A percentile compares a stretch with the other conserved stretches of the same genome.
phyloP scores from a whole-genome alignment of 768 basidiomycete genomes.

The Phaeotremella fagi region DNA sequence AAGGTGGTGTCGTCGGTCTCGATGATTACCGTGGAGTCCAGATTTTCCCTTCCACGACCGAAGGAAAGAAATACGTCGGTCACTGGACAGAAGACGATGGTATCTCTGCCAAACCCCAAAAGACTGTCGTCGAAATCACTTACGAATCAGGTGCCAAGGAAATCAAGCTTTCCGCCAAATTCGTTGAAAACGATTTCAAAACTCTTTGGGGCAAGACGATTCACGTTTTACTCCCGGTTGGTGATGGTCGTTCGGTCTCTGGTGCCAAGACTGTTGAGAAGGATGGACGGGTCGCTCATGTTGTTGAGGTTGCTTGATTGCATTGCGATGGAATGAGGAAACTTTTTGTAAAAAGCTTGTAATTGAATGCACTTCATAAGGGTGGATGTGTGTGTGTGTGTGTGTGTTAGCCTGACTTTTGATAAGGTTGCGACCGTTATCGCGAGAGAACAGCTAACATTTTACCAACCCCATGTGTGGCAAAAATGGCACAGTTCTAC shows the following conservation, averaged over 20 bases:
- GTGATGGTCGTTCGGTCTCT: conserved; percentile 33
- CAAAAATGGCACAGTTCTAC: no score
- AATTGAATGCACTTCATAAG: no score
- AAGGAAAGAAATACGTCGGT: conserved; percentile 10
- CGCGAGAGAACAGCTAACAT: no score
- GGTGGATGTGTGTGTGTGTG: no score
- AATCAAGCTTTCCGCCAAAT: conserved; percentile 28
- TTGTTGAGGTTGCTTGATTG: conserved; percentile 2
- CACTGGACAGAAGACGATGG: conserved; percentile 49
- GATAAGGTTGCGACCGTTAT: no score
- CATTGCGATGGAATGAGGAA: not conserved
- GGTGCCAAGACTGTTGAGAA: conserved; percentile 20
- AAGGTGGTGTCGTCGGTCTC: conserved; percentile 43
- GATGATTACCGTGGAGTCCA: conserved; percentile 47
- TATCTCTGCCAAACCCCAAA: conserved; percentile 29
- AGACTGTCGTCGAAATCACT: conserved; percentile 26
- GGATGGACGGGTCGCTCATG: conserved; percentile 18
- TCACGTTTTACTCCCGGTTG: conserved; percentile 33
- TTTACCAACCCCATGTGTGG: no score
- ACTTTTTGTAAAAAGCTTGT: not conserved
- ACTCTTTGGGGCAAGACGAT: conserved; percentile 36
- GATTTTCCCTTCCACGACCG: conserved; percentile 38
- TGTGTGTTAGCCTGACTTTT: no score
- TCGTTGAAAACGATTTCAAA: conserved; percentile 31
- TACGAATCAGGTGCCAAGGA: conserved; percentile 21